Percentiles rank a stretch among this genome's conserved stretches.
These are phyloP conservation scores for Neocucurbitaria cava DNA, from an alignment of 2,329 filamentous ascomycete genomes.

Conservation along the genomic window DNA sequence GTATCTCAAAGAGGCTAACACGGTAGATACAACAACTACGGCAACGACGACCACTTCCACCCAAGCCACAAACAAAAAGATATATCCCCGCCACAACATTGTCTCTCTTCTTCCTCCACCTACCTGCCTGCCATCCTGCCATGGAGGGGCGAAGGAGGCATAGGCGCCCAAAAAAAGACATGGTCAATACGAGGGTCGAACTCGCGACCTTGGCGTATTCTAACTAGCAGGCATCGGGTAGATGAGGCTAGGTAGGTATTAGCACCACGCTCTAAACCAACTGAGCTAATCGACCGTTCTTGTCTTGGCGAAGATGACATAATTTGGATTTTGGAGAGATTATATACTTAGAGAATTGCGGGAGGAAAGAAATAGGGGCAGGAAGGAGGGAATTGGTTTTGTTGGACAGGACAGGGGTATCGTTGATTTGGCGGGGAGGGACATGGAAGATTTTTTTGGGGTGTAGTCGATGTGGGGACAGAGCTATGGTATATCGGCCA, in stretches of 20 bases:
- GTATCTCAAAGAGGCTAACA: no score
- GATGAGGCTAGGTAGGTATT: slow-evolving; percentile 17
- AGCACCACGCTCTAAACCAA: slow-evolving; percentile 31
- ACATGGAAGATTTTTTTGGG: background rate
- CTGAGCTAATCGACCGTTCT: slow-evolving; percentile 1
- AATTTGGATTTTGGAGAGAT: background rate
- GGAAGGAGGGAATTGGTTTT: background rate
- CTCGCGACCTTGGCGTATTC: slow-evolving; percentile 24
- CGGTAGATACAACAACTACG: no score
- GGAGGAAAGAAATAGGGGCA: background rate
- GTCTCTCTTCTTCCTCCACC: background rate
- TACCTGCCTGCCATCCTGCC: no score
- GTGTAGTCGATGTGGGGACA: background rate
- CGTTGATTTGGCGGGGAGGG: no score
- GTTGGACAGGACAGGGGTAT: no score
- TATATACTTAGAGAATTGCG: background rate
- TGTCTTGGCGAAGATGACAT: background rate
- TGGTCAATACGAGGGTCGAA: slow-evolving; percentile 27
- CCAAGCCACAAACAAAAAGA: no score
- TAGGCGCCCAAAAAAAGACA: slow-evolving; percentile 6
- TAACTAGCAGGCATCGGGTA: no score
- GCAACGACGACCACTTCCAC: no score
- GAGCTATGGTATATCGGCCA: no score
- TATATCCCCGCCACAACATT: no score
- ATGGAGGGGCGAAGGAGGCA: no score